These are phyloP conservation scores for Plantago major DNA, from an alignment of 257 asterid genomes.

Conservation along the genomic window DNA sequence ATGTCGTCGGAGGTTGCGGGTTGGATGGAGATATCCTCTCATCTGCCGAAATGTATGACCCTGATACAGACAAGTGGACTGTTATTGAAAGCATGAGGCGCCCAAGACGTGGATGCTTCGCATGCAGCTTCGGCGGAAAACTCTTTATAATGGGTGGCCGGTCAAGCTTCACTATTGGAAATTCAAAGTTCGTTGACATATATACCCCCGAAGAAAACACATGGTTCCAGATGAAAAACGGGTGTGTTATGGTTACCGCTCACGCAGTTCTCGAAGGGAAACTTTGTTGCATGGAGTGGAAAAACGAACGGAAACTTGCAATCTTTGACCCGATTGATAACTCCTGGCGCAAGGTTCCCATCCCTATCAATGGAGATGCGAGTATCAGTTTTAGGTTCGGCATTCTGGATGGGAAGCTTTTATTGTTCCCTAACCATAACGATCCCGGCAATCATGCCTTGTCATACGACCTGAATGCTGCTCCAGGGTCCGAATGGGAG, in stretches of 20 bases:
- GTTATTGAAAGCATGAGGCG: conserved; percentile 53
- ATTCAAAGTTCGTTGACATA: conserved; percentile 61
- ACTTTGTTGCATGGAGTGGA: conserved; percentile 86
- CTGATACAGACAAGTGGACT: conserved; percentile 52
- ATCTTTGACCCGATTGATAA: conserved; percentile 44
- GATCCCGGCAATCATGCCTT: conserved; percentile 46
- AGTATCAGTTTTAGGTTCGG: conserved; percentile 67
- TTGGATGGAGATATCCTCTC: conserved; percentile 55
- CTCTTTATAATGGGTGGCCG: conserved; percentile 85
- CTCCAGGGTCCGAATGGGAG: conserved; percentile 63
- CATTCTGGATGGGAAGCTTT: conserved; percentile 52
- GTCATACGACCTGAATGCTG: conserved; percentile 63
- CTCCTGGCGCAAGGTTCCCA: conserved; percentile 61
- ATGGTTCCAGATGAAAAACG: conserved; percentile 74
- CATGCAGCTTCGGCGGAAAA: conserved; percentile 57
- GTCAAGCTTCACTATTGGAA: conserved; percentile 77
- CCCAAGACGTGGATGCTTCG: conserved; percentile 84
- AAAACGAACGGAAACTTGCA: conserved; percentile 61
- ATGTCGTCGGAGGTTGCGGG: conserved; percentile 78
- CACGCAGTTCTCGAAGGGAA: conserved; percentile 68
- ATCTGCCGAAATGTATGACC: conserved; percentile 71
- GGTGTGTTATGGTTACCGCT: conserved; percentile 86
- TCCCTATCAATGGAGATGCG: conserved; percentile 65
- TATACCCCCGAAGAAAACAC: conserved; percentile 44
- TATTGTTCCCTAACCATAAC: conserved; percentile 52